phyloP scores from a whole-genome alignment of 306 rosid species.

The Luffa acutangula region DNA sequence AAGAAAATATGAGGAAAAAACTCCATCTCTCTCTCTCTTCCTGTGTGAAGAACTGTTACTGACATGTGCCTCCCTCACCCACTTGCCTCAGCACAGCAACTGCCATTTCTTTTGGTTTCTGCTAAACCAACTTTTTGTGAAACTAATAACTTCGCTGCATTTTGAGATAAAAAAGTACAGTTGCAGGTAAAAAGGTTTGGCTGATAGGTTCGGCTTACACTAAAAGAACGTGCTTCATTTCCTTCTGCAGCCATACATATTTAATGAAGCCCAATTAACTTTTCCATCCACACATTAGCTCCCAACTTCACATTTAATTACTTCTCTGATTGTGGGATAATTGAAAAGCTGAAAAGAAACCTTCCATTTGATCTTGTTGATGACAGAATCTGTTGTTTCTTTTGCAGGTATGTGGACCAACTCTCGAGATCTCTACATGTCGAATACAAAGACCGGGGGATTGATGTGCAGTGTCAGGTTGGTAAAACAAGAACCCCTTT shows the following conservation, averaged over 20 bases:
- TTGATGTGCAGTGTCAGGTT: conserved; percentile 85
- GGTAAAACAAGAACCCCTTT: background rate
- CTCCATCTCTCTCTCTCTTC: background rate
- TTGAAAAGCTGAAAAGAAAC: background rate
- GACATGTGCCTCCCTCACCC: background rate
- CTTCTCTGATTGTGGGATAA: background rate
- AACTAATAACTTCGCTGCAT: background rate
- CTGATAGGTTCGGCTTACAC: too few relatives aligned
- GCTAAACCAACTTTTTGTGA: background rate
- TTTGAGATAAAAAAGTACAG: background rate
- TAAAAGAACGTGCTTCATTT: background rate
- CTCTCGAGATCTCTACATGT: conserved; percentile 45
- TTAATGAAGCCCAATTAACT: background rate
- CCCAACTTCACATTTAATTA: background rate
- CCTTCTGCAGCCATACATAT: background rate
- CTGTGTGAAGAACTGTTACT: background rate
- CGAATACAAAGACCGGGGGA: conserved; percentile 45
- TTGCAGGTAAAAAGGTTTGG: background rate
- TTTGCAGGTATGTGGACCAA: conserved; percentile 50
- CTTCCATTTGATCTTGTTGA: background rate
- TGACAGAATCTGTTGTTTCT: background rate
- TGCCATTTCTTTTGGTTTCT: background rate
- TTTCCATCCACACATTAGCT: background rate
- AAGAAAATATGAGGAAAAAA: background rate
- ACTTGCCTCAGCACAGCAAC: background rate